phyloP scores from a whole-genome alignment of 805 yeast species.

The Teunomyces barrocoloradensis region DNA sequence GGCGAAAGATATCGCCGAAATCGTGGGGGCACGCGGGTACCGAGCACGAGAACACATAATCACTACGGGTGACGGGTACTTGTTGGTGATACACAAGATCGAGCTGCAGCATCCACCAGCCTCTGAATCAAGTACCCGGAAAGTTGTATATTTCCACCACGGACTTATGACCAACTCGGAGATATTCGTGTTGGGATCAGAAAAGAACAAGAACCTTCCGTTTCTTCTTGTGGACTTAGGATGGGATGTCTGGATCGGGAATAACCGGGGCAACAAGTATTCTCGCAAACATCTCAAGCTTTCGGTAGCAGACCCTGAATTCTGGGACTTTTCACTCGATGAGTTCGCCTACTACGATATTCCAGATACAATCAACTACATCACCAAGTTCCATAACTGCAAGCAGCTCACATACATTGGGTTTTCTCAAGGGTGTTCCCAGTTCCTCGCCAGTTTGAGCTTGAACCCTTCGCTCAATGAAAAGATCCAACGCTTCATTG shows the following conservation, averaged over 20 bases:
- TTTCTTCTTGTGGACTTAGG: slow-evolving; percentile 12
- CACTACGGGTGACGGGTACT: slow-evolving; percentile 26
- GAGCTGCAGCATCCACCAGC: slow-evolving; percentile 9
- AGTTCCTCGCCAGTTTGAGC: slow-evolving; percentile 30
- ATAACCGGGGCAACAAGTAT: slow-evolving; percentile 22
- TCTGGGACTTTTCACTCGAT: slow-evolving; percentile 33
- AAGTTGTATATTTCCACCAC: slow-evolving; percentile 31
- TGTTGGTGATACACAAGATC: slow-evolving; percentile 27
- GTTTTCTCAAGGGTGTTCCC: slow-evolving; percentile 32
- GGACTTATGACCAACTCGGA: slow-evolving; percentile 32
- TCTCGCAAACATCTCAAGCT: slow-evolving; percentile 28
- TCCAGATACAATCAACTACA: slow-evolving; percentile 25
- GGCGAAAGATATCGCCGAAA: slow-evolving; percentile 22
- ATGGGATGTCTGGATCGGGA: slow-evolving; percentile 17
- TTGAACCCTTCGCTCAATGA: slow-evolving; percentile 22
- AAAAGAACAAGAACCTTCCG: slow-evolving; percentile 20
- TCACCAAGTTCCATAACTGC: slow-evolving; percentile 15
- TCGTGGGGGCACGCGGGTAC: slow-evolving; percentile 23
- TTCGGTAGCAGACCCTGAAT: slow-evolving; percentile 20
- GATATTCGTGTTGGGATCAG: slow-evolving; percentile 22
- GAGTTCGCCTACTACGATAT: slow-evolving; percentile 32
- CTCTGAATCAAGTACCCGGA: slow-evolving; percentile 1
- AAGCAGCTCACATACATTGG: slow-evolving; percentile 26
- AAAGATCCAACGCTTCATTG: slow-evolving; percentile 23
- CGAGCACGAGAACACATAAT: slow-evolving; percentile 28